Base-by-base conservation (phyloP, 495 filamentous ascomycete genomes). In the Hypoxylon lienhwacheense region DNA sequence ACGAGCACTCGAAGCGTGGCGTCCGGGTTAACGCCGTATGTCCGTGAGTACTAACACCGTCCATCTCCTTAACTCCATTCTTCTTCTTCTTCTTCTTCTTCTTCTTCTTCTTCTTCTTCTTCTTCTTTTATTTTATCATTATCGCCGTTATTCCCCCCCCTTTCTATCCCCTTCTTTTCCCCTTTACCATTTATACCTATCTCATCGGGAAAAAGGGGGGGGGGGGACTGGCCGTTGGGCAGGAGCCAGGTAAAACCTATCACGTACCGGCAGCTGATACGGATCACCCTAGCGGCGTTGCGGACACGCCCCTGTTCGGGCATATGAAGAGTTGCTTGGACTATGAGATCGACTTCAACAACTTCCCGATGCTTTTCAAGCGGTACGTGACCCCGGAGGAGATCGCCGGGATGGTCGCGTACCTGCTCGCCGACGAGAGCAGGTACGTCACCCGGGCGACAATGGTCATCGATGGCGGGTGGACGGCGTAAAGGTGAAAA, bases 11-110 rank as follows among this genome's bases (percentile, higher is more conserved):
- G 5, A 43, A 41, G 3, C 71, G 69, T 14, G 65, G 56, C 5
- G 74, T 84, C 35, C 57, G 82, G 43, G 73, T 85, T 4, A 85
- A 85, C 66, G 70, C 72, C 7, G 68, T 80, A 47, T 75, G 72
- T 7, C 78, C 77, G 77, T 79, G 47, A 69, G 76, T 73, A 20
- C 4, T 7, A 10, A 2, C 14, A 10, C 4, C 12, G 5, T 28
- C 5, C 55, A 7, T 22, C 10, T 14, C 10, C 1, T 7, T 7
- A 5, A 1, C 15, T 11, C 11, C 5, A n/a, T 2, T 2, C 22
- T 12, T 11, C 22, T 10, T 4, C 29, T 42, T 24, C 12, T 29
- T 10, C 26, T 56, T n/a, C 7, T n/a, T n/a, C n/a, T n/a, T n/a
- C n/a, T n/a, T n/a, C n/a, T n/a, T n/a, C n/a, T n/a, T n/a, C n/a